phyloP scores from a whole-genome alignment of 2,329 filamentous ascomycete genomes.

The Cladobotryum protrusum region DNA sequence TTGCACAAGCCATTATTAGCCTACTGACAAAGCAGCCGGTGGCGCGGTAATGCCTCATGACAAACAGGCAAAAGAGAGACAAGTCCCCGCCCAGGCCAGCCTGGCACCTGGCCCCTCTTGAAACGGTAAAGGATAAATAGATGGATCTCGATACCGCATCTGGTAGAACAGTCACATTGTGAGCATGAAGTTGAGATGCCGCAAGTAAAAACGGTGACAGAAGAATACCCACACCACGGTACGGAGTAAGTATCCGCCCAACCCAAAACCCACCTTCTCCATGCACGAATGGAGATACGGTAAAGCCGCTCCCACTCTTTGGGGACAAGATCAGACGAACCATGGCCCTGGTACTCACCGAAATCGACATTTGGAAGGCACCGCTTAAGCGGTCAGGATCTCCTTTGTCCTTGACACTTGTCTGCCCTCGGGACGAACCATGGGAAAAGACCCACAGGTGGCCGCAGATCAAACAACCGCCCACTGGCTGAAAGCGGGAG shows the following conservation, averaged over 20 bases:
- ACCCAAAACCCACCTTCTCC: not conserved
- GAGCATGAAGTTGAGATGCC: not conserved
- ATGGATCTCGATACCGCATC: not conserved
- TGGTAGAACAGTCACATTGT: not conserved
- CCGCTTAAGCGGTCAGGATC: slow-evolving; percentile 23
- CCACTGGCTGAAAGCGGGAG: slow-evolving; percentile 12
- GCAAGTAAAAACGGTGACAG: too few relatives aligned
- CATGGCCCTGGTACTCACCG: slow-evolving; percentile 31
- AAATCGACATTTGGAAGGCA: slow-evolving; percentile 23
- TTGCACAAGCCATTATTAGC: not conserved
- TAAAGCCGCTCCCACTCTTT: slow-evolving; percentile 3
- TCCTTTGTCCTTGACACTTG: slow-evolving; percentile 31
- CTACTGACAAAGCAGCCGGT: not conserved
- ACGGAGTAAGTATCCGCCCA: slow-evolving; percentile 1
- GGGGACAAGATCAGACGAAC: slow-evolving; percentile 20
- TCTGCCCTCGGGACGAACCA: slow-evolving; percentile 33
- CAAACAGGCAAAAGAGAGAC: not conserved
- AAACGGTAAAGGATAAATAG: not conserved
- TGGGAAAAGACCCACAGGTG: slow-evolving; percentile 29
- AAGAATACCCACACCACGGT: too few relatives aligned
- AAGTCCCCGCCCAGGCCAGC: not conserved
- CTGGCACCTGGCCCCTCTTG: not conserved
- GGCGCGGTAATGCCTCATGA: not conserved
- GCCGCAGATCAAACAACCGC: slow-evolving; percentile 34
- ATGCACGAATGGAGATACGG: not conserved